These are phyloP conservation scores for Vaccinium vitisidaea DNA, from an alignment of 148 eudicot species.

Conservation along the genomic window DNA sequence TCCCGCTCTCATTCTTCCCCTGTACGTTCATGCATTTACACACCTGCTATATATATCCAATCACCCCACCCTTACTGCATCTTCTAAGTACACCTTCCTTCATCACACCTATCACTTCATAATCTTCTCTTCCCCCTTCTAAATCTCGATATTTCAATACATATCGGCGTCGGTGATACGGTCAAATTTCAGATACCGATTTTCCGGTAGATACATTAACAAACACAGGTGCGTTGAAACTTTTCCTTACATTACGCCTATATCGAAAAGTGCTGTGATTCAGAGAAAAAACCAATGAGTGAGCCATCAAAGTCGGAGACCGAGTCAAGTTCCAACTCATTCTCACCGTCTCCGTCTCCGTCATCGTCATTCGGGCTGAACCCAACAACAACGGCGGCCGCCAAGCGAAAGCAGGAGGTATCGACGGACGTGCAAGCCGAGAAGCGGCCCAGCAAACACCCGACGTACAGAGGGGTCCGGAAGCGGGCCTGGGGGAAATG, in stretches of 20 bases:
- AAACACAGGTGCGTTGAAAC: too few species aligned
- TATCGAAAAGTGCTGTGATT: too few species aligned
- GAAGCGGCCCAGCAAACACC: constrained; percentile 34
- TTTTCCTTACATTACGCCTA: too few species aligned
- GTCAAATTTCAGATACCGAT: background rate
- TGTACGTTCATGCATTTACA: background rate
- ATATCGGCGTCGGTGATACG: background rate
- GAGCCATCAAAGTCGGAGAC: constrained; percentile 10
- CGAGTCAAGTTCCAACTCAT: constrained; percentile 15
- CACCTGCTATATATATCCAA: background rate
- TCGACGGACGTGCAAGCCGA: background rate
- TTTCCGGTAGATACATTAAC: too few species aligned
- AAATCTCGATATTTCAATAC: too few species aligned
- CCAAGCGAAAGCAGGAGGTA: background rate
- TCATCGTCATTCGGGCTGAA: background rate
- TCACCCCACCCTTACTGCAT: background rate
- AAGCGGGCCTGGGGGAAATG: constrained; percentile 75
- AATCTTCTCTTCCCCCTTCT: background rate
- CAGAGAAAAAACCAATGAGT: constrained; percentile 3
- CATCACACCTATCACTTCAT: background rate
- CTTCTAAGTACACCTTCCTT: background rate
- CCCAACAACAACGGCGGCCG: background rate
- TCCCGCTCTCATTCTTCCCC: too few species aligned
- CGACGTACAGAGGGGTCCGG: constrained; percentile 61
- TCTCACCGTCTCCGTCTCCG: background rate